These are phyloP conservation scores for Daldinia bambusicola DNA, from an alignment of 495 filamentous ascomycete genomes.

Conservation along the genomic window DNA sequence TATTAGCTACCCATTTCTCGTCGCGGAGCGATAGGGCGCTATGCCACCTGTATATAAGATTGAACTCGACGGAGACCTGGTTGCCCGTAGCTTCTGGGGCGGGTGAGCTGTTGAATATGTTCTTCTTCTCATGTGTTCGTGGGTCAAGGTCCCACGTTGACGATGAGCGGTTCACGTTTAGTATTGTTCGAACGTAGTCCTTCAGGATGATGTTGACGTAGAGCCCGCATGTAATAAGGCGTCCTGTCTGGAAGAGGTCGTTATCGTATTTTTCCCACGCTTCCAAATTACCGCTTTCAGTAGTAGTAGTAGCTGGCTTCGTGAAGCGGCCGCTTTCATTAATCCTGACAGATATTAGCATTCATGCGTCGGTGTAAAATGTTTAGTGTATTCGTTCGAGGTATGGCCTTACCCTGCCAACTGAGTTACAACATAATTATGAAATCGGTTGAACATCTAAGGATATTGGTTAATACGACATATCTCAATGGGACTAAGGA, in stretches of 20 bases:
- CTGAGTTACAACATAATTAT: conserved; percentile 80
- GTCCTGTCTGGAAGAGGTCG: conserved; percentile 84
- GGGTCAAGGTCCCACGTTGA: conserved; percentile 86
- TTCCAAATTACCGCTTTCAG: conserved; percentile 62
- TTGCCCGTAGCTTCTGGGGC: conserved; percentile 71
- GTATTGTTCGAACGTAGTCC: conserved; percentile 85
- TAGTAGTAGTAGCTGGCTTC: conserved; percentile 58
- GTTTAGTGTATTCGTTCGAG: background rate
- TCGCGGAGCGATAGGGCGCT: conserved; percentile 70
- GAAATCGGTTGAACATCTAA: conserved; percentile 75
- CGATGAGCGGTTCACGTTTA: conserved; percentile 78
- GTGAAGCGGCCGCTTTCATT: conserved; percentile 78
- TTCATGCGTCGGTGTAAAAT: background rate
- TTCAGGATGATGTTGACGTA: conserved; percentile 87
- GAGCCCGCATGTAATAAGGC: conserved; percentile 80
- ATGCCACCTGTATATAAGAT: conserved; percentile 72
- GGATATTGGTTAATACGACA: background rate
- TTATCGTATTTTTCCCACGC: conserved; percentile 80
- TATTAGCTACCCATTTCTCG: conserved; percentile 69
- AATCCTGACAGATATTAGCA: conserved; percentile 53
- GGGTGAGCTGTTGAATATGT: conserved; percentile 65
- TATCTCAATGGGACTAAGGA: no score
- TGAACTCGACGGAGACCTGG: conserved; percentile 80
- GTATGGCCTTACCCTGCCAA: conserved; percentile 55
- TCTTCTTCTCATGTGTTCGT: conserved; percentile 66